A percentile compares a stretch with the other conserved stretches of the same genome.
phyloP scores from a whole-genome alignment of 345 rosid species.

The Populus nigra region DNA sequence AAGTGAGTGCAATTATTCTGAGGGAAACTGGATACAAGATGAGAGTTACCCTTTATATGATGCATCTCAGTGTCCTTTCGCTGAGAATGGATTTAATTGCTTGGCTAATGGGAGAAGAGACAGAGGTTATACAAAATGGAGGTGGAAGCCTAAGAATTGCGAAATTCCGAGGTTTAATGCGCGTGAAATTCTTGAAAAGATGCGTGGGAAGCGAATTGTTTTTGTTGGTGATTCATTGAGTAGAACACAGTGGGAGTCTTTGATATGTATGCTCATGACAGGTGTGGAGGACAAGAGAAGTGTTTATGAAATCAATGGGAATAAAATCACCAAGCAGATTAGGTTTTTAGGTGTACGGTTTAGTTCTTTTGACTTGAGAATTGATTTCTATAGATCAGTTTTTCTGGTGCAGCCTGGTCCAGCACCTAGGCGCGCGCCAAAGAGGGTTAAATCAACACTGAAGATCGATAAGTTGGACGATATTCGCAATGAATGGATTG shows the following conservation, averaged over 20 bases:
- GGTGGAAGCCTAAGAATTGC: conserved; percentile 70
- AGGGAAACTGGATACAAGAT: conserved; percentile 60
- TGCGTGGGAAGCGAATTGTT: conserved; percentile 60
- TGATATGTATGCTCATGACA: conserved; percentile 65
- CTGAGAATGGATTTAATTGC: conserved; percentile 62
- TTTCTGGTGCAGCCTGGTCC: conserved; percentile 58
- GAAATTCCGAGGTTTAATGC: conserved; percentile 54
- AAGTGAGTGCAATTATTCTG: conserved; percentile 44
- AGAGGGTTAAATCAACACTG: conserved; percentile 58
- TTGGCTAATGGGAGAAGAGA: conserved; percentile 65
- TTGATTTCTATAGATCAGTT: conserved; percentile 71
- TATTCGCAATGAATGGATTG: conserved; percentile 66
- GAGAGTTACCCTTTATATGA: conserved; percentile 61
- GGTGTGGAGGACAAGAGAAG: conserved; percentile 62
- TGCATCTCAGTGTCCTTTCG: conserved; percentile 62
- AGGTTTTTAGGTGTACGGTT: conserved; percentile 55
- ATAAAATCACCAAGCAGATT: conserved; percentile 50
- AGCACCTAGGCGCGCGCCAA: conserved; percentile 50
- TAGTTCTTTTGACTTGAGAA: conserved; percentile 41
- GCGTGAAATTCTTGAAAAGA: conserved; percentile 38
- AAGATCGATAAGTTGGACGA: conserved; percentile 56
- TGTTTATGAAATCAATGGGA: conserved; percentile 61
- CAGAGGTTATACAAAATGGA: conserved; percentile 50
- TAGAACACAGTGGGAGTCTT: conserved; percentile 77
- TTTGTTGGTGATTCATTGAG: conserved; percentile 73